Base-by-base conservation (phyloP, 2,329 filamentous ascomycete genomes). In the Fusarium liriodendri region DNA sequence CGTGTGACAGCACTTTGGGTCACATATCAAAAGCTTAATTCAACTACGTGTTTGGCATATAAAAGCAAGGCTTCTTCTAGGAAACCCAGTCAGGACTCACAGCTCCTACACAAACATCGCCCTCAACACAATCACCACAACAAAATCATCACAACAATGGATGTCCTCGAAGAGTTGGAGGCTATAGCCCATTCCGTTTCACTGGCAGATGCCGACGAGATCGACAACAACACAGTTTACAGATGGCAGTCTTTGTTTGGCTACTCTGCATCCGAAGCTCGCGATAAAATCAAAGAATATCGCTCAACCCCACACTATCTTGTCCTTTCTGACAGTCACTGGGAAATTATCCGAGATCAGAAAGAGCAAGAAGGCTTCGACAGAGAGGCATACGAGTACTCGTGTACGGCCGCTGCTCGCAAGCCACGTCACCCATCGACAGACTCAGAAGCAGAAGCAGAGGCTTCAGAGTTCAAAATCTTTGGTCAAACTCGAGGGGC, bases 351-450 rank as follows among this genome's bases (percentile, higher is more conserved):
- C 4, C 54, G 6, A 54, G n/a, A 45, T 5, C 33, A 29, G 1
- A 73, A 63, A 47, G 33, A 62, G 7, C 11, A 55, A 4, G 10
- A 59, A 1, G 58, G 27, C 1, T 62, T 62, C 6, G 70, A 68
- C 33, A 40, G 25, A 2, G 71, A 73, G 4, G 29, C 67, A 0
- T 71, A 71, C 4, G 61, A 66, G 11, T 52, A 70, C 20, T 67
- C 32, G 2, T 61, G 42, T 20, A 62, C 11, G 6, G 22, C 7
- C 7, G 22, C 3, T 1, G 29, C 29, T 7, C 20, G 1, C 10
- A 37, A 57, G 33, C 4, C 10, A 29, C 9, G 4, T 6, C 54
- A 32, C 2, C 8, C 3, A 32, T 13, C n/a, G 8, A 22, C 33
- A 10, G 5, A 18, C 52, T 0, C 18, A 10, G 3, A 35, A 38